Conservation (phyloP, 2,329 filamentous ascomycete genomes). For the Alternaria incomplexa region DNA sequence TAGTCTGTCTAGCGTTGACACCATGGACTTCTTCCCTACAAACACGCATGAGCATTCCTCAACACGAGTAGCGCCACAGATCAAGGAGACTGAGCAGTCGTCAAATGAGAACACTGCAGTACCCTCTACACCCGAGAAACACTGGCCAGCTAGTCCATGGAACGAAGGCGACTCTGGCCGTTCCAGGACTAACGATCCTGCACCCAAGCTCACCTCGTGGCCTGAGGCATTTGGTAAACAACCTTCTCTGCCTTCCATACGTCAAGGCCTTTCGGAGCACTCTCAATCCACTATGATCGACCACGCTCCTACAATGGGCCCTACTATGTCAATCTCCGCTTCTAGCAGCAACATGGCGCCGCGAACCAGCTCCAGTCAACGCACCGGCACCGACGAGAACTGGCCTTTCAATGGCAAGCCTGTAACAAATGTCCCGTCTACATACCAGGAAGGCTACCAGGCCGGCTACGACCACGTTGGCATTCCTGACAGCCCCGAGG, state of each 20-base stretch:
- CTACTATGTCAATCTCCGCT: conserved; percentile 11
- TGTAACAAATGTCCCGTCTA: conserved; percentile 33
- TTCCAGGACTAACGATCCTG: conserved; percentile 26
- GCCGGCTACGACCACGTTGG: conserved; percentile 45
- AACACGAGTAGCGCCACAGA: conserved; percentile 39
- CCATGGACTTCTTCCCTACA: conserved; percentile 50
- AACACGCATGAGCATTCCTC: conserved; percentile 51
- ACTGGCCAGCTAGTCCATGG: conserved; percentile 45
- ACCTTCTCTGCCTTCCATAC: conserved; percentile 24
- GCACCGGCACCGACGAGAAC: conserved; percentile 24
- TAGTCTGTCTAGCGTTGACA: conserved; percentile 49
- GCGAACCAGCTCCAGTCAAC: conserved; percentile 23
- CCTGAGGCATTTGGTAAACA: conserved; percentile 39
- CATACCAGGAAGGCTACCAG: conserved; percentile 49
- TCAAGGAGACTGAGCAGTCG: conserved; percentile 14
- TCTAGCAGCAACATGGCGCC: conserved; percentile 16
- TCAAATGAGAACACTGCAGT: conserved; percentile 22
- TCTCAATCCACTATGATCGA: conserved; percentile 4
- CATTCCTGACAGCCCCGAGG: conserved; percentile 39
- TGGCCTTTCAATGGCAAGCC: conserved; percentile 31
- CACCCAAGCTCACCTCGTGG: conserved; percentile 38
- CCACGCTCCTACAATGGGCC: conserved; percentile 7
- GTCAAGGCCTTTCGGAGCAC: conserved; percentile 15
- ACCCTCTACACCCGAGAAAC: conserved; percentile 46
- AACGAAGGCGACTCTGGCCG: conserved; percentile 34